A percentile compares a stretch with the other conserved stretches of the same genome.
These are phyloP conservation scores for Fusarium torulosum DNA, from an alignment of 2,329 filamentous ascomycete species.

Conservation along the genomic window DNA sequence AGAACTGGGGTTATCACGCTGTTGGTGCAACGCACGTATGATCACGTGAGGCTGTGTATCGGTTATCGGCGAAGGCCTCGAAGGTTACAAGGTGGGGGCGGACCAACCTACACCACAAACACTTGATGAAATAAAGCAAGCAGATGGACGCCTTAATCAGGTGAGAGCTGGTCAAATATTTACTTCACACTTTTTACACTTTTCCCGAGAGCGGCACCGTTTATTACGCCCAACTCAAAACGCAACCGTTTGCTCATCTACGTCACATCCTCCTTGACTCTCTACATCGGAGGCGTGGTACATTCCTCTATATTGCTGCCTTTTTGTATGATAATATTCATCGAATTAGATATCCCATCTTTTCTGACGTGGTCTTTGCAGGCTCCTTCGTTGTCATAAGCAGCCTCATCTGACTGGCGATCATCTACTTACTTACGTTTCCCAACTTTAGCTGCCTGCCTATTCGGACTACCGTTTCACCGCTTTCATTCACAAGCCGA, in stretches of 20 bases:
- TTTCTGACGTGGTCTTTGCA: conserved; percentile 2
- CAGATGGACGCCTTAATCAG: not conserved
- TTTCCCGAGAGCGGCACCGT: conserved; percentile 10
- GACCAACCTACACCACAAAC: no score
- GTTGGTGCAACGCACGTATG: conserved; percentile 12
- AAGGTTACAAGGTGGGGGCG: no score
- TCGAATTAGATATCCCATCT: not conserved
- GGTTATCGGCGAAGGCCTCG: conserved; percentile 10
- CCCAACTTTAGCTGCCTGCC: conserved; percentile 35
- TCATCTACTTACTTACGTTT: conserved; percentile 22
- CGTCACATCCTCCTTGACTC: conserved; percentile 14
- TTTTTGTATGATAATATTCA: not conserved
- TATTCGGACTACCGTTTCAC: conserved; percentile 37
- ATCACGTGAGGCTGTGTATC: conserved; percentile 38
- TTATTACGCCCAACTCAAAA: conserved; percentile 29
- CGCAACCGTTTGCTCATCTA: conserved; percentile 30
- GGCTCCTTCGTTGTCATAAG: not conserved
- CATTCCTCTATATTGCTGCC: not conserved
- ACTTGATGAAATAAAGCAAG: not conserved
- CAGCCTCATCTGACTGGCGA: conserved; percentile 13
- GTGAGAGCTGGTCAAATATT: no score
- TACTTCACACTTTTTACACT: not conserved
- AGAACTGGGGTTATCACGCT: conserved; percentile 4
- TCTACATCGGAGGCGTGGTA: not conserved
- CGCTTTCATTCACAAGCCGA: conserved; percentile 2